A percentile compares a stretch with the other conserved stretches of the same genome.
Evolutionary conservation across 148 eudicot genomes (phyloP).

Genomic region (Camellia japonica): DNA sequence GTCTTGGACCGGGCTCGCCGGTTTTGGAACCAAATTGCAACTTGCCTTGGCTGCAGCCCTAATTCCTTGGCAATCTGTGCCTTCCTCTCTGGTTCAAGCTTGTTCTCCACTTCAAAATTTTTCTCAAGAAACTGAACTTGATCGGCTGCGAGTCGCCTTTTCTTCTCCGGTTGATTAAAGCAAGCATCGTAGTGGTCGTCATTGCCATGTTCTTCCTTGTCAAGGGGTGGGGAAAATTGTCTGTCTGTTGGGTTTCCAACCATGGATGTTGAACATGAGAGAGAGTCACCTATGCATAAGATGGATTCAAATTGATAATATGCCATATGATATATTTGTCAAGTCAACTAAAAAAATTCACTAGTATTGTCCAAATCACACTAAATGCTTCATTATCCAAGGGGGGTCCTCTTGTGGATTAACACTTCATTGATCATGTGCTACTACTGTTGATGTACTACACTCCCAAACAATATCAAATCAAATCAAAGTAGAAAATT

Average conservation of each 20-base stretch:
- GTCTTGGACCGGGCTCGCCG: constrained; percentile 69
- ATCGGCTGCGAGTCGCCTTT: constrained; percentile 40
- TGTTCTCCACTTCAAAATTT: constrained; percentile 64
- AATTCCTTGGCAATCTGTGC: constrained; percentile 47
- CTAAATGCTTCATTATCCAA: neutral
- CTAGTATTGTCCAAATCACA: neutral
- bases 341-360: neutral
- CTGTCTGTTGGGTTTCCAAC: constrained; percentile 15
- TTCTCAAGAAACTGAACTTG: constrained; percentile 65
- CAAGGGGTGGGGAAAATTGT: constrained; percentile 11
- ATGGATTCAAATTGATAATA: neutral
- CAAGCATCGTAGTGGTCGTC: constrained; percentile 28
- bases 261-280: constrained; percentile 30
- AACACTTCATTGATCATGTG: neutral
- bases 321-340: neutral
- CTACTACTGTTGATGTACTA: neutral
- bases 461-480: neutral
- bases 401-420: neutral
- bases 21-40: constrained; percentile 80
- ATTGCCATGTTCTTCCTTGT: constrained; percentile 23
- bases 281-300: constrained; percentile 19
- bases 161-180: constrained; percentile 47
- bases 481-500: neutral
- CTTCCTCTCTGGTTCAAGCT: constrained; percentile 77
- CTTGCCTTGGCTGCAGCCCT: constrained; percentile 71